Evolutionary conservation across 2,329 filamentous ascomycete genomes (phyloP), one percentile per base, ranked within the genome.

Genomic region (Diaporthe aspalathi): DNA sequence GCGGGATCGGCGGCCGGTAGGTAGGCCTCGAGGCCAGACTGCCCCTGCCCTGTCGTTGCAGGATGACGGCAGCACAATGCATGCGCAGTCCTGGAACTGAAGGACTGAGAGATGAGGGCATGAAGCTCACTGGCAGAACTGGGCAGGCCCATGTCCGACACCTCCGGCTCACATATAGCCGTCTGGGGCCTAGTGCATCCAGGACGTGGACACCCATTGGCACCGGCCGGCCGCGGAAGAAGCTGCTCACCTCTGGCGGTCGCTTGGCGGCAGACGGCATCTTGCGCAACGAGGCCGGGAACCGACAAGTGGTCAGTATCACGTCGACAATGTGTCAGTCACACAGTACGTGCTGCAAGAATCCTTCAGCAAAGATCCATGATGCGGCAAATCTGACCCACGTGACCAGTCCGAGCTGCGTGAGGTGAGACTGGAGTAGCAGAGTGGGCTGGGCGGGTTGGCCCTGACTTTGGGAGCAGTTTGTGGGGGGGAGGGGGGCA

Each of bases 401-500:
- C 70, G 70, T 71, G 70, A 71, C 50, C 53, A 35, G 9, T 29
- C 12, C 27, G 22, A 53, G 54, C 65, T 71, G 65, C 70, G 38
- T 40, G 67, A 27, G 35, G 70, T 45, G 65, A 68, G 54, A 63
- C 27, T 68, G n/a, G n/a, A 40, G 60, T 65, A 45, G 35, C 35
- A 38, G 35, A 38, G 35, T 38, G 35, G 35, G 35, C 35, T 7
- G 35, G 60, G 60, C 60, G 60, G 60, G 60, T 49, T 63, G 60
- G 32, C 45, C 60, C 60, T 50, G 16, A 49, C 45, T 49, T 50
- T 49, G 43, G 52, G 60, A 63, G 60, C 43, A 49, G 60, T n/a
- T n/a, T n/a, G n/a, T 63, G 60, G 60, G 60, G 60, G 60, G 60
- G 60, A 35, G 27, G 43, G n/a, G n/a, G n/a, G n/a, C n/a, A n/a